Percentiles rank a stretch among this genome's conserved stretches.
phyloP scores from a whole-genome alignment of 768 basidiomycete genomes.

The Amanita pallidorosea region DNA sequence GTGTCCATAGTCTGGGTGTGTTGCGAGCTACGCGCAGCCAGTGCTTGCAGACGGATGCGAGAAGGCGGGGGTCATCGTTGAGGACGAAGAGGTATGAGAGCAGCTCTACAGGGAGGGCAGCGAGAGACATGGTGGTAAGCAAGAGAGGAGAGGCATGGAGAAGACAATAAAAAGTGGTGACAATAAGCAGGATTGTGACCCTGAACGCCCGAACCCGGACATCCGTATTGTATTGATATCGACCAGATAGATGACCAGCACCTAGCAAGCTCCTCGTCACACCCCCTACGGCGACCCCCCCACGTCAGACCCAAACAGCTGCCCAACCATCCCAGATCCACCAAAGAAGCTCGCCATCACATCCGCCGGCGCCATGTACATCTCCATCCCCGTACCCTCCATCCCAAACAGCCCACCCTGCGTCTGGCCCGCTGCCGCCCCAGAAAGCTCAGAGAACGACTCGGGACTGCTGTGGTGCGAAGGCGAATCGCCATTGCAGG shows the following conservation, averaged over 20 bases:
- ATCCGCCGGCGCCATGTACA: conserved; percentile 49
- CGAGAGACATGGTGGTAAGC: conserved; percentile 2
- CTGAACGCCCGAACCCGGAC: too few species aligned
- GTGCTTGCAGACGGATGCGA: conserved; percentile 31
- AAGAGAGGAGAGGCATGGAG: background rate
- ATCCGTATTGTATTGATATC: too few species aligned
- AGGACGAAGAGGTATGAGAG: conserved; percentile 46
- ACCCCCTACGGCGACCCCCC: background rate
- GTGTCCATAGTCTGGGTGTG: conserved; percentile 45
- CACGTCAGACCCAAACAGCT: conserved; percentile 11
- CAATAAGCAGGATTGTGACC: too few species aligned
- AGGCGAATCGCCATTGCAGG: conserved; percentile 30
- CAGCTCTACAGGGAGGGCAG: conserved; percentile 44
- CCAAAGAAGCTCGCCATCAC: conserved; percentile 49
- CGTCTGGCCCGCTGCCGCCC: background rate
- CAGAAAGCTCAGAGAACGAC: conserved; percentile 56
- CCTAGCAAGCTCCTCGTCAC: too few species aligned
- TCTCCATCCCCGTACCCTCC: conserved; percentile 3
- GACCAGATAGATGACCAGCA: too few species aligned
- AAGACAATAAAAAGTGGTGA: too few species aligned
- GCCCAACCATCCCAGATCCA: conserved; percentile 22
- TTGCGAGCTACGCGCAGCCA: conserved; percentile 42
- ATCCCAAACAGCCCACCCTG: conserved; percentile 4
- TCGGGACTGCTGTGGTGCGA: conserved; percentile 52
- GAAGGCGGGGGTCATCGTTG: conserved; percentile 22